phyloP scores from a whole-genome alignment of 2,329 filamentous ascomycete genomes.

The Cordyceps javanica region DNA sequence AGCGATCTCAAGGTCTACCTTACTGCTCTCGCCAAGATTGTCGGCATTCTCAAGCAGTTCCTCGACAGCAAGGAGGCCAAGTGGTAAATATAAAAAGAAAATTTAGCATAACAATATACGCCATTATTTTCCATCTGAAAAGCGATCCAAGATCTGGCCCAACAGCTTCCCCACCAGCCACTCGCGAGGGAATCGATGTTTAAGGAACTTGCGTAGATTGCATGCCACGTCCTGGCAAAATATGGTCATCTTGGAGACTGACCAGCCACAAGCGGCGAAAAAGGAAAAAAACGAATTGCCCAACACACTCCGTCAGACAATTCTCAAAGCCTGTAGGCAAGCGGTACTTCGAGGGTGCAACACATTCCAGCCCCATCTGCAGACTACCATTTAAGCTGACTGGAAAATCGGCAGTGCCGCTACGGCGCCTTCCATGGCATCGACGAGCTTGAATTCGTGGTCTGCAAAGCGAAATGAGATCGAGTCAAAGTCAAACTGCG shows the following conservation, averaged over 20 bases:
- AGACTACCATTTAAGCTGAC: not conserved
- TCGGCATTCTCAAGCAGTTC: conserved; percentile 66
- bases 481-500: not conserved
- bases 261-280: not conserved
- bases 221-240: not conserved
- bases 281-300: too few relatives aligned
- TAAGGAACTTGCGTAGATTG: not conserved
- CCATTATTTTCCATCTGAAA: not conserved
- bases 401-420: not conserved
- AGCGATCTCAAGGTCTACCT: conserved; percentile 66
- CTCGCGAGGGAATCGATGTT: not conserved
- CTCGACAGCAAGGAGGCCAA: conserved; percentile 50
- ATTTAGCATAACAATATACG: conserved; percentile 8
- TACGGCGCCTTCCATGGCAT: not conserved
- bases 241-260: not conserved
- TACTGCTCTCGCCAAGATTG: conserved; percentile 67
- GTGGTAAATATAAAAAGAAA: conserved; percentile 35
- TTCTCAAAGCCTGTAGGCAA: not conserved
- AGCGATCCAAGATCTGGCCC: not conserved
- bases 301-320: not conserved
- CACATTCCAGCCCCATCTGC: not conserved
- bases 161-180: not conserved
- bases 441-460: not conserved
- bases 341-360: too few relatives aligned
- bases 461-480: not conserved